phyloP scores from a whole-genome alignment of 148 eudicot genomes.

The Tetragonia tetragonoides region DNA sequence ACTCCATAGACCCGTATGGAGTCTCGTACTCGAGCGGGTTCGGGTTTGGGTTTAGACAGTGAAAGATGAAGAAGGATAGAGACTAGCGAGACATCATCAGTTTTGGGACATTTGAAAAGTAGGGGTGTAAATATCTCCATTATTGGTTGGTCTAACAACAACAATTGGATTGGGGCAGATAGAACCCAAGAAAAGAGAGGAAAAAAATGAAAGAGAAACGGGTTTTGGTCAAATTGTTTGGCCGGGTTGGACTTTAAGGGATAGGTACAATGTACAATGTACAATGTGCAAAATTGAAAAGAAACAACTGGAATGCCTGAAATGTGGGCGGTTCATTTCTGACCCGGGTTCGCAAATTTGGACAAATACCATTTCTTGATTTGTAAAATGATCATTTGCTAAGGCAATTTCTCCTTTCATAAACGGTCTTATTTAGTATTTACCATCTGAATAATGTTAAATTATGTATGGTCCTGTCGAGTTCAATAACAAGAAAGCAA shows the following conservation, averaged over 20 bases:
- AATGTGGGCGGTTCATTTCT: constrained; percentile 1
- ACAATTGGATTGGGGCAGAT: background rate
- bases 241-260: background rate
- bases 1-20: constrained; percentile 36
- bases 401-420: too few species aligned
- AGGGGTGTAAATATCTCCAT: constrained; percentile 22
- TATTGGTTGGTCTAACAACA: constrained; percentile 22
- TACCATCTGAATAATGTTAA: too few species aligned
- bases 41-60: constrained; percentile 27
- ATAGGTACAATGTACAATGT: constrained; percentile 26
- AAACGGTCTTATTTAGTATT: too few species aligned
- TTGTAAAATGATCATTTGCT: background rate
- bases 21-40: constrained; percentile 34
- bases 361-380: background rate
- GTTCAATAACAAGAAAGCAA: too few species aligned
- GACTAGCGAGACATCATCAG: background rate
- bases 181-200: background rate
- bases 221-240: constrained; percentile 18
- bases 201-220: background rate
- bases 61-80: background rate
- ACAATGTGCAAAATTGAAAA: constrained; percentile 22
- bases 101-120: background rate
- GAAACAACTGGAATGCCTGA: background rate
- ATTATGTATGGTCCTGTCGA: too few species aligned
- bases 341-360: background rate